Base-by-base conservation (phyloP, 129 eudicot genomes). In the Erigeron canadensis region DNA sequence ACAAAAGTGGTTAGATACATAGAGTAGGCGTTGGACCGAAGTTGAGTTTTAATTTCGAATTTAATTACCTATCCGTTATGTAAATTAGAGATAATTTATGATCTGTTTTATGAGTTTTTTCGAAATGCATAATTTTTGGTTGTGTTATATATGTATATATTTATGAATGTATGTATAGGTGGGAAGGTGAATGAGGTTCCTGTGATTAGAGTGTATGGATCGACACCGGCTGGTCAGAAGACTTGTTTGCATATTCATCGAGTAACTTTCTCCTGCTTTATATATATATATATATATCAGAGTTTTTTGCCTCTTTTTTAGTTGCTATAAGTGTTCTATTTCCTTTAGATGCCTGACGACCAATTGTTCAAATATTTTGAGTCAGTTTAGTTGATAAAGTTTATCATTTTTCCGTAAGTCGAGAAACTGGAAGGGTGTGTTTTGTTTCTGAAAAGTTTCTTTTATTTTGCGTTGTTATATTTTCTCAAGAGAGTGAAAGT, bases 201-300 rank as follows among this genome's bases (percentile, higher is more conserved):
- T 19, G 97, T 89, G 75, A 90, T 94, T 77, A 84, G 98, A 79
- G 79, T 94, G 16, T 94, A 85, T 23, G 98, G 98, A 7, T 84
- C 98, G 0, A 94, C 98, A 43, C 95, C 98, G n/a, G 89, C 86
- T 72, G 98, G 96, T 56, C 98, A 94, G 81, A 94, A 94, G 78
- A 84, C 97, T 60, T 94, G 98, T 77, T 81, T 89, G 81, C 98
- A 94, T 78, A 67, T 94, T 66, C 98, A 94, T 75, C 76, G 75
- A 71, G 98, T 89, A 89, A 71, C 4, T 34, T 19, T 10, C n/a
- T 6, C 43, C 46, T 21, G 23, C 13, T 54, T 6, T 28, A 67
- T 66, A n/a, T n/a, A n/a, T n/a, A n/a, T n/a, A n/a, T 71, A 45
- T 21, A 48, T 28, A 2, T 28, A 28, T 28, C 34, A 28, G 2